Evolutionary conservation across 805 yeast species (phyloP), one percentile per base, ranked within the genome.

Genomic region (Ogataea haglerorum): DNA sequence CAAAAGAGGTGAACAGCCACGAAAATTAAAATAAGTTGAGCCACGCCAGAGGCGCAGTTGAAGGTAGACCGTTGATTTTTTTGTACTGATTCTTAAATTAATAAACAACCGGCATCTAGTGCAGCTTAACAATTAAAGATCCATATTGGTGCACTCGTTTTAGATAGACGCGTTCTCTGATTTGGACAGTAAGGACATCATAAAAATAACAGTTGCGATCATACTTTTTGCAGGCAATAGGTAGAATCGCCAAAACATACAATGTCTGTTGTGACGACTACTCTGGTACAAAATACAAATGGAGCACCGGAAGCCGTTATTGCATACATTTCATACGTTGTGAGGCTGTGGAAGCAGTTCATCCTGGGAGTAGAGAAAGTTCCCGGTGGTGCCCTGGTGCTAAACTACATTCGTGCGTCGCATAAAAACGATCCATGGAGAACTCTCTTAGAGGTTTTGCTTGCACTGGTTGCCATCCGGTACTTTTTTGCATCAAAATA

Each of bases 341-440:
- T 56, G 17, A 47, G 51, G n/a, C 31, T 43, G n/a, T 60, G 61
- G 60, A 41, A 53, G 29, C 33, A 43, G 10, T 40, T 56, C 13
- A 34, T 61, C n/a, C 43, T 19, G 9, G 26, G 44, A 4, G 43
- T 61, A n/a, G 52, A 47, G 25, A 40, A 40, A 6, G 27, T 65
- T 13, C 86, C 86, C 2, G 85, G 85, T 41, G 84, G 85, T 12
- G 67, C 64, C 32, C 65, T 77, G 40, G 56, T 82, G 5, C 65
- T 82, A 23, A 65, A 89, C 42, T 93, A 93, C 63, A 82, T 93
- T 55, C 73, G 73, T 48, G 80, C 89, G 10, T 88, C 97, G 2
- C 90, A 90, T 60, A 89, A 88, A 61, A 79, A 93, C 63, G 99
- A 93, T 61, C 99, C 99, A 1, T 74, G 88, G 45, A 77, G 99